Evolutionary conservation across 2,329 filamentous ascomycete genomes (phyloP), one percentile per base, ranked within the genome.

Genomic region (Sporothrix luriei): DNA sequence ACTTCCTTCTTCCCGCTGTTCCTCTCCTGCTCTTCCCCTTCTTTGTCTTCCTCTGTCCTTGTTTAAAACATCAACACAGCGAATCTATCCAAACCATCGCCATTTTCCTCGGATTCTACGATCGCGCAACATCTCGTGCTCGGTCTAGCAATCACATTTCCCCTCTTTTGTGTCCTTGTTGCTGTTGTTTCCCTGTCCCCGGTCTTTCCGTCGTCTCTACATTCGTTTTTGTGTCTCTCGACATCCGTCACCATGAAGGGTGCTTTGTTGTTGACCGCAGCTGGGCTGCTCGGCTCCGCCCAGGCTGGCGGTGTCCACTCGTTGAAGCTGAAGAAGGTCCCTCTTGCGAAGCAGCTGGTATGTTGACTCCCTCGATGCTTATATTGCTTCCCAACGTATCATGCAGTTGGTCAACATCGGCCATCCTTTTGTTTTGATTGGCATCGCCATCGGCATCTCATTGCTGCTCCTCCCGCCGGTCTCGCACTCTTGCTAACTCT

Each of bases 241-340:
- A 55, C 29, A 48, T 74, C 76, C 74, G 79, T 79, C 80, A 85
- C 75, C 81, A 98, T 97, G 94, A 97, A 96, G 90, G 89, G 89
- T 81, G 84, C 90, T 82, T 84, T 93, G 78, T 81, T 97, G 78
- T 85, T 93, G 80, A 90, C 71, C 68, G 73, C 92, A 82, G 89
- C 90, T 77, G 86, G 90, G 84, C 88, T 96, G 85, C 86, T 94
- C 78, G 91, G 91, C 84, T 89, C 90, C 26, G 91, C 91, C 79
- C 87, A 91, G 79, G 94, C 93, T 21, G 43, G 64, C 76, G 93
- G 89, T 77, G 86, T 97, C 75, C 93, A 98, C 88, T 96, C 93
- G 87, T 90, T 97, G 87, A 95, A 96, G 87, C 90, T 99, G 78
- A 91, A 97, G 87, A 99, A 99, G 90, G 84, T 98, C 73, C 91